Evolutionary conservation across 2,329 filamentous ascomycete species (phyloP), one percentile per base, ranked within the genome.

Genomic region (Fusarium luffae): DNA sequence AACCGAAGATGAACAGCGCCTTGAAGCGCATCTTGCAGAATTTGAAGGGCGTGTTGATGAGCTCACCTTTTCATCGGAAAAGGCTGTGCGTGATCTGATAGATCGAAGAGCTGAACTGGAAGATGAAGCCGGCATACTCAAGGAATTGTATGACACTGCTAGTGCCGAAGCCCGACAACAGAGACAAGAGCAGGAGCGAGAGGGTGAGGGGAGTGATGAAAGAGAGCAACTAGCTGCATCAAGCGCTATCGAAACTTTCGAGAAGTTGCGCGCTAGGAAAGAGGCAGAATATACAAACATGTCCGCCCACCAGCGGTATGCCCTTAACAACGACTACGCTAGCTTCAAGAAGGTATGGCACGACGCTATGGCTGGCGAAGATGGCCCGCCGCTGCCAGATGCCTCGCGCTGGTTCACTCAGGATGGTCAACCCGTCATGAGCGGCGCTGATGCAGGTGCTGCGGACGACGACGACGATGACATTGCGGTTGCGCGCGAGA

Each of bases 401-500:
- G 81, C 86, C 1, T 81, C 82, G 4, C 80, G 80, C 14, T 89
- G 87, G 87, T 89, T 89, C 70, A 79, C 82, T 47, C 67, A 77
- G 19, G 77, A 82, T 37, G 85, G 84, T 5, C 73, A 80, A 41
- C 84, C 85, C 5, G 78, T 81, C 43, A 78, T 81, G 76, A 68
- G 65, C 37, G 66, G 59, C 4, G 72, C 71, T 19, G 58, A 70
- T 41, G 46, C 47, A 5, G 71, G 72, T 2, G 80, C 73, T 2
- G 79, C 71, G 5, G 83, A 79, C 4, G 84, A 87, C 7, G 85
- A 85, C 18, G 90, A 91, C 57, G 90, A 92, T 21, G 92, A 94
- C 43, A 83, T 94, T 25, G 85, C 90, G 3, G 85, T 94, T 30
- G 85, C 87, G 28, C 84, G 87, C 50, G 88, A 89, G 66, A 86